These are phyloP conservation scores for Gentiana dahurica DNA, from an alignment of 257 asterid genomes.

Conservation along the genomic window DNA sequence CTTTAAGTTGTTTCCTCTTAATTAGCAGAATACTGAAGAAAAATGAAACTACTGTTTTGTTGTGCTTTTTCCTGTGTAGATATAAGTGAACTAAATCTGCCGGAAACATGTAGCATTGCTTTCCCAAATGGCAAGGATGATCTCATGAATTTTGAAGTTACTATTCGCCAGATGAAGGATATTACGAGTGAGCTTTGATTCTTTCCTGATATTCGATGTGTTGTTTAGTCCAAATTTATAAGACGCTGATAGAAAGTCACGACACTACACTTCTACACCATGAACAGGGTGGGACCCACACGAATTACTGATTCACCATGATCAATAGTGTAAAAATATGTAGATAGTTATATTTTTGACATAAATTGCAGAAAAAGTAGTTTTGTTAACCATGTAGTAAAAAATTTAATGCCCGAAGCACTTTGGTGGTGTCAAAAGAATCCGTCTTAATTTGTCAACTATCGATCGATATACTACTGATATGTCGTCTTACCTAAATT, in stretches of 20 bases:
- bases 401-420: too few species aligned
- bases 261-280: neutral
- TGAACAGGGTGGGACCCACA: neutral
- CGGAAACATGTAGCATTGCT: constrained; percentile 64
- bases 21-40: neutral
- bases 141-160: constrained; percentile 93
- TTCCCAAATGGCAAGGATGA: constrained; percentile 95
- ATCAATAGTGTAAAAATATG: too few species aligned
- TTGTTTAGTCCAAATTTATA: neutral
- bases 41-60: neutral
- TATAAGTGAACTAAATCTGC: constrained; percentile 85
- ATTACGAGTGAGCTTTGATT: constrained; percentile 46
- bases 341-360: too few species aligned
- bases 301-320: neutral
- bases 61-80: constrained; percentile 24
- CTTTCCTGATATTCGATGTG: neutral
- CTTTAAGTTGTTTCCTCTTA: too few species aligned
- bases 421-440: too few species aligned
- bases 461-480: too few species aligned
- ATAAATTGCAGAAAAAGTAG: too few species aligned
- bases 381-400: too few species aligned
- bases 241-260: neutral
- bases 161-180: constrained; percentile 92
- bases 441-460: too few species aligned
- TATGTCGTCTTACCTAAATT: too few species aligned